phyloP scores from a whole-genome alignment of 495 filamentous ascomycete species.

The Aspergillus cristatus region DNA sequence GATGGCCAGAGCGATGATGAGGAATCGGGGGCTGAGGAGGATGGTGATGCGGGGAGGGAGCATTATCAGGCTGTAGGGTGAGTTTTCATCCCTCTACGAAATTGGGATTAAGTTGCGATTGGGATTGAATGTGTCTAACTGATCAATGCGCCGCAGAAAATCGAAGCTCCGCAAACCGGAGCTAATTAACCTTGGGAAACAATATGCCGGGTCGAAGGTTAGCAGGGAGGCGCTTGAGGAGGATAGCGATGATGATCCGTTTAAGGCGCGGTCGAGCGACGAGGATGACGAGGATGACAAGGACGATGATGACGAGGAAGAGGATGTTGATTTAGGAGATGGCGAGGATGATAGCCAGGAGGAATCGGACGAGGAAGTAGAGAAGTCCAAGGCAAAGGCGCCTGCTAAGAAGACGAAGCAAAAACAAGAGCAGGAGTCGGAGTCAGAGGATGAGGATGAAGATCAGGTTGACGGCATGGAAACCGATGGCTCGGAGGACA shows the following conservation, averaged over 20 bases:
- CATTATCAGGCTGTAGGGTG: slow-evolving; percentile 82
- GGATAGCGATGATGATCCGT: slow-evolving; percentile 40
- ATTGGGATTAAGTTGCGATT: slow-evolving; percentile 1
- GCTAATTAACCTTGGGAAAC: slow-evolving; percentile 51
- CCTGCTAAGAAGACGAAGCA: slow-evolving; percentile 19
- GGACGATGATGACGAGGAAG: slow-evolving; percentile 43
- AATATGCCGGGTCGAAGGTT: slow-evolving; percentile 74
- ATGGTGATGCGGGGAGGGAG: slow-evolving; percentile 48
- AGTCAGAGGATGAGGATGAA: slow-evolving; percentile 20
- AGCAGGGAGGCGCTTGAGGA: slow-evolving; percentile 58
- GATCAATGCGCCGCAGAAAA: too few relatives aligned
- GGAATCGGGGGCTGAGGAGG: slow-evolving; percentile 30
- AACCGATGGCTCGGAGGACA: slow-evolving; percentile 13
- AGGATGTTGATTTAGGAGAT: slow-evolving; percentile 19
- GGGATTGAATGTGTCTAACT: not conserved
- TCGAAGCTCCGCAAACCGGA: slow-evolving; percentile 75
- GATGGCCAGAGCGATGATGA: slow-evolving; percentile 50
- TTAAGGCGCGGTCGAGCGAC: slow-evolving; percentile 23
- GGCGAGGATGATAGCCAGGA: slow-evolving; percentile 49
- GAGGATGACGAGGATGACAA: slow-evolving; percentile 30
- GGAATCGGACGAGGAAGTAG: slow-evolving; percentile 23
- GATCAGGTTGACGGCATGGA: slow-evolving; percentile 14
- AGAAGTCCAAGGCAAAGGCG: slow-evolving; percentile 27
- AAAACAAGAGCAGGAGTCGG: slow-evolving; percentile 20
- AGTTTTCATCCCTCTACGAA: slow-evolving; percentile 6